Evolutionary conservation across 1,284 basidiomycete genomes (phyloP).

Genomic region (Tilletia indica): DNA sequence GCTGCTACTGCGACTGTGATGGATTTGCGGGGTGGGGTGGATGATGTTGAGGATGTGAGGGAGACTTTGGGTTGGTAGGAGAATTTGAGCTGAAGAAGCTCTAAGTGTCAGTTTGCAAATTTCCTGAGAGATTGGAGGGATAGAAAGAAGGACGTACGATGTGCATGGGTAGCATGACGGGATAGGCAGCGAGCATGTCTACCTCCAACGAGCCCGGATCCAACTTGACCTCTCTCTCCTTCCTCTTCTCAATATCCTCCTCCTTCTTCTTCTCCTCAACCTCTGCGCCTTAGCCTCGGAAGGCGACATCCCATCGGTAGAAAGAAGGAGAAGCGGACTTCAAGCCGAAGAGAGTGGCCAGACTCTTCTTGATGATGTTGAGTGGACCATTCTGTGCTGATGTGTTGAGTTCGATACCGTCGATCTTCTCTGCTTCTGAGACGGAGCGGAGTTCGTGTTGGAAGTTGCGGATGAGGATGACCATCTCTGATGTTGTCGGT

Average conservation of each 20-base stretch:
- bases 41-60: neutral
- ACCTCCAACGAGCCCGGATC: neutral
- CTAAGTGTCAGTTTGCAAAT: too few relatives aligned
- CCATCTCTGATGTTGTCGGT: neutral
- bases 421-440: neutral
- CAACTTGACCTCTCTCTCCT: neutral
- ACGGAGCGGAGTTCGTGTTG: neutral
- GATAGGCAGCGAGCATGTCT: conserved; percentile 14
- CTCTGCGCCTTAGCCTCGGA: neutral
- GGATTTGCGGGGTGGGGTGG: conserved; percentile 2
- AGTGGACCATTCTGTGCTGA: too few relatives aligned
- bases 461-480: neutral
- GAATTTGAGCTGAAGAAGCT: conserved; percentile 4
- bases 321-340: neutral
- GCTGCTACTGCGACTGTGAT: conserved; percentile 16
- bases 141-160: neutral
- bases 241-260: neutral
- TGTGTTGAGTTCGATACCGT: neutral
- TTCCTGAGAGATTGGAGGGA: neutral
- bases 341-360: neutral
- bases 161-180: conserved; percentile 18
- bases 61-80: conserved; percentile 9
- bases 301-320: neutral
- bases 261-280: neutral
- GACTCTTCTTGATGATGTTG: too few relatives aligned